Evolutionary conservation across 139 green algal species (phyloP).

Genomic region (Medakamo hakoo): DNA sequence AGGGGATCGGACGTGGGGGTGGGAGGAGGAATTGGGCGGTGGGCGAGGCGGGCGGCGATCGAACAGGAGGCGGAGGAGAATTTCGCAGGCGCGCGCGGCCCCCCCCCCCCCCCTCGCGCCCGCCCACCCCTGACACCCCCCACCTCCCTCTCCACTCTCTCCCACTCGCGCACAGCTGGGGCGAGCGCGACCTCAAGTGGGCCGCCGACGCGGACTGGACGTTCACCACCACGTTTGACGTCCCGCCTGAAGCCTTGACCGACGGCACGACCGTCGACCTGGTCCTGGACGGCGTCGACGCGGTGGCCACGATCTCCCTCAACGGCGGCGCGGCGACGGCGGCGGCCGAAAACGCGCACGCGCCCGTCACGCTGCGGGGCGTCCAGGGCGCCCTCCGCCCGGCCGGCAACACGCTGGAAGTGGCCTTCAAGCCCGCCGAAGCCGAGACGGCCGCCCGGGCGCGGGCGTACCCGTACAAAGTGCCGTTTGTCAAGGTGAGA

Average conservation of each 20-base stretch:
- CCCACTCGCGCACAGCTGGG: slow-evolving; percentile 22
- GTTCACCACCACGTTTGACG: slow-evolving; percentile 19
- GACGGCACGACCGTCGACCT: neutral
- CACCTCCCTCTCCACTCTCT: neutral
- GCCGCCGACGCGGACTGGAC: slow-evolving; percentile 38
- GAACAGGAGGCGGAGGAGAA: too few relatives aligned
- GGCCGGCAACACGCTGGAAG: slow-evolving; percentile 4
- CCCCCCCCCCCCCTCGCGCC: too few relatives aligned
- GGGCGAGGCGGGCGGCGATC: too few relatives aligned
- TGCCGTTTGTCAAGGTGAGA: slow-evolving; percentile 15
- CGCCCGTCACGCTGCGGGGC: slow-evolving; percentile 6
- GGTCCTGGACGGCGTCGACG: slow-evolving; percentile 21
- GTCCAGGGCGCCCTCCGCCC: neutral
- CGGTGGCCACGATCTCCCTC: slow-evolving; percentile 23
- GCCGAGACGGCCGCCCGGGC: neutral
- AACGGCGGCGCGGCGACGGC: slow-evolving; percentile 19
- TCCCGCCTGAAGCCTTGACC: neutral
- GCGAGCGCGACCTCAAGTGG: slow-evolving; percentile 34
- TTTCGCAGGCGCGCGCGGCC: too few relatives aligned
- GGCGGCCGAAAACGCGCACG: slow-evolving; percentile 23
- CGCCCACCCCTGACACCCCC: neutral
- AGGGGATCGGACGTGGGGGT: too few relatives aligned
- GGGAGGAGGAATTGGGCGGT: too few relatives aligned
- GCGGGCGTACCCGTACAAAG: slow-evolving; percentile 16
- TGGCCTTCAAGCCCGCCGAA: slow-evolving; percentile 8